phyloP scores from a whole-genome alignment of 208 protist species.

The Acanthamoeba lugdunensis region DNA sequence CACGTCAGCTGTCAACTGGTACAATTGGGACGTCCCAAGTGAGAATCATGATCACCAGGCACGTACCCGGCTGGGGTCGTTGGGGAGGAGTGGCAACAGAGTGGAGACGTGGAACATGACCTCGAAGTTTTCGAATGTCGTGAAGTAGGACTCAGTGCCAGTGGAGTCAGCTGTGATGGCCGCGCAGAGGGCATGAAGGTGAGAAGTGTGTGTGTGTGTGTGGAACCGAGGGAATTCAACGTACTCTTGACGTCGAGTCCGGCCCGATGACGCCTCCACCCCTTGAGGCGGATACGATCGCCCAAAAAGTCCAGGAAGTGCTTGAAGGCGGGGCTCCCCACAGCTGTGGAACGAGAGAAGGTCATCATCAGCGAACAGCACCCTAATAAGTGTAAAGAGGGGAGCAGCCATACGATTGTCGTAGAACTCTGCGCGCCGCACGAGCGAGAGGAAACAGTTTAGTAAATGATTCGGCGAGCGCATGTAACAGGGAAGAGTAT shows the following conservation, averaged over 20 bases:
- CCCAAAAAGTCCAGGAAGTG: constrained; percentile 56
- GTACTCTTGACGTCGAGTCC: constrained; percentile 37
- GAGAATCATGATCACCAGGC: not conserved
- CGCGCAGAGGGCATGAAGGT: not conserved
- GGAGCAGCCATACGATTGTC: not conserved
- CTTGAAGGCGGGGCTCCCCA: constrained; percentile 8
- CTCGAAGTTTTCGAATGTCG: constrained; percentile 41
- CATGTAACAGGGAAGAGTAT: not conserved
- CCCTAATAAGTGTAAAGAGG: not conserved
- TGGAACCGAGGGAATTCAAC: not conserved
- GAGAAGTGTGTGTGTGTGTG: not conserved
- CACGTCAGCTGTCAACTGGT: not conserved
- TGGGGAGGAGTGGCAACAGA: not conserved
- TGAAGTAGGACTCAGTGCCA: constrained; percentile 49
- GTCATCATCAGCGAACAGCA: not conserved
- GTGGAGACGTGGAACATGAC: constrained; percentile 66
- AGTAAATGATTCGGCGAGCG: not conserved
- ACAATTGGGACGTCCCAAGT: not conserved
- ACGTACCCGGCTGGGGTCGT: constrained; percentile 10
- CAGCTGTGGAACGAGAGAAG: not conserved
- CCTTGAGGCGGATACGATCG: constrained; percentile 16
- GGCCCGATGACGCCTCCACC: constrained; percentile 18
- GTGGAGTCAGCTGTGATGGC: not conserved
- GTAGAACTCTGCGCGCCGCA: not conserved
- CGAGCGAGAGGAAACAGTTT: not conserved